Evolutionary conservation across 2,329 filamentous ascomycete species (phyloP), one percentile per base, ranked within the genome.

Genomic region (Phaeosphaeriaceae sp.): DNA sequence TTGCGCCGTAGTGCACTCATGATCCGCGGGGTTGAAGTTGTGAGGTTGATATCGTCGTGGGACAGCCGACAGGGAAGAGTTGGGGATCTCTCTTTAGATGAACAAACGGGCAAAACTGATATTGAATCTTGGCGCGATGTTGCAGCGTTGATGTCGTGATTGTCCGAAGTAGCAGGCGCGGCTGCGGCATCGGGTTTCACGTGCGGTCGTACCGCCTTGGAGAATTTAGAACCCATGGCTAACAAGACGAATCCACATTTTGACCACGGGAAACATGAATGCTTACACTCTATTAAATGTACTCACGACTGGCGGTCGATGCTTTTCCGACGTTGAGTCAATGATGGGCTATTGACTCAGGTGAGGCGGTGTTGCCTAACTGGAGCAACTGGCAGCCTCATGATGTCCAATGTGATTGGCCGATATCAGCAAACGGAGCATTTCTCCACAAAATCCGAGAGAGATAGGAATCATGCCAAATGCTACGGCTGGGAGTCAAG

Each of bases 151-250:
- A 54, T 44, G 40, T 65, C 53, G 36, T 63, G 52, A 48, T 62
- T 47, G 24, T 31, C 17, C 19, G 50, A 44, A 44, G 53, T 54
- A 54, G 58, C 48, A 62, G 60, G 48, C 36, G 60, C 50, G 48
- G 41, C 56, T 51, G 57, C 65, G 60, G 65, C 61, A 54, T 51
- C 60, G 61, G 61, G 65, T 48, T 63, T 57, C 55, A 56, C 61
- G 42, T 60, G 65, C 51, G 55, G 61, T 42, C 60, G 57, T 59
- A 62, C 61, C 40, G 64, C 58, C 48, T 68, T 68, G 54, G 65
- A 74, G 22, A 69, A 47, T 53, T 61, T 68, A 48, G 70, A 71
- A 60, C 69, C 73, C 71, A 74, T 76, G 15, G 46, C 58, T 24
- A 48, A 53, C 11, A 48, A 51, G 36, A 58, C 48, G 40, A 21